Percentiles rank a stretch among this genome's conserved stretches.
Evolutionary conservation across 2,329 filamentous ascomycete species (phyloP).

Genomic region (Chrysoporthe austroafricana): DNA sequence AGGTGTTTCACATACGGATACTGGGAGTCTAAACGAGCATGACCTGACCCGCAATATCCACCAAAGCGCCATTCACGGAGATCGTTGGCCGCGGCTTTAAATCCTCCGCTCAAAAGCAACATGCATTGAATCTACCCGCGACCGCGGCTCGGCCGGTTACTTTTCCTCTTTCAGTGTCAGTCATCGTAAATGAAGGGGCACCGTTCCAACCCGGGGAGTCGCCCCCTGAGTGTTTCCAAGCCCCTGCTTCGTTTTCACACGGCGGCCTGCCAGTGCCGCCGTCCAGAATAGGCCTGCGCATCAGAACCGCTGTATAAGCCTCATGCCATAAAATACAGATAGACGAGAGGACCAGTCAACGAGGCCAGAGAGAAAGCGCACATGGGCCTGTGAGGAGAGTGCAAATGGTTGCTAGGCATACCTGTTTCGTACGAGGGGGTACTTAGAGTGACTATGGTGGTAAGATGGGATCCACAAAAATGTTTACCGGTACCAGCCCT

Average conservation of each 20-base stretch:
- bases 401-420: not conserved
- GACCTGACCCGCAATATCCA: conserved; percentile 16
- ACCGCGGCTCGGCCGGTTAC: conserved; percentile 21
- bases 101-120: conserved; percentile 3
- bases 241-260: not conserved
- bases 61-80: conserved; percentile 17
- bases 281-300: not conserved
- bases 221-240: conserved; percentile 4
- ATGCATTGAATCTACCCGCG: conserved; percentile 16
- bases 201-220: not conserved
- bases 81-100: not conserved
- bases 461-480: not conserved
- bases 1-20: conserved; percentile 18
- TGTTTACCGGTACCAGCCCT: not conserved
- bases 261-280: not conserved
- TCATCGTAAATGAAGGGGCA: conserved; percentile 12
- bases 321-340: not conserved
- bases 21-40: conserved; percentile 9
- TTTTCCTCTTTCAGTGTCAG: not conserved
- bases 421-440: not conserved
- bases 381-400: not conserved
- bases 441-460: not conserved
- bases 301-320: not conserved
- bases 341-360: not conserved
- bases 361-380: not conserved